Percentiles rank a stretch among this genome's conserved stretches.
Conservation (phyloP, 2,329 filamentous ascomycete genomes). For the Aureobasidium vineae region DNA sequence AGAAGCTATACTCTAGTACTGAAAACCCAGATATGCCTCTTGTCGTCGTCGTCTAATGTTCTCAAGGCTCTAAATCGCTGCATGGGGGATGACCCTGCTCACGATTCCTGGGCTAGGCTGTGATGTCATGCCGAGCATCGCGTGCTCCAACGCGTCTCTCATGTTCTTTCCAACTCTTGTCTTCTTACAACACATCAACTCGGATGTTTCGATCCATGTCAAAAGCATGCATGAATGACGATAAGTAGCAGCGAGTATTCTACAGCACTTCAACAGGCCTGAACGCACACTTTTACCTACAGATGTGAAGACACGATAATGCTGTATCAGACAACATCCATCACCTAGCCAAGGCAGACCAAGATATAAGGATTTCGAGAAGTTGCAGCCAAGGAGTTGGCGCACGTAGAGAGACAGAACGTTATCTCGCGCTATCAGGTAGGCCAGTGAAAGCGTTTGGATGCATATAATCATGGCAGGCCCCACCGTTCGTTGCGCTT, state of each 20-base stretch:
- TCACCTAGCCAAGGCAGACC: background rate
- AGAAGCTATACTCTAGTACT: too few relatives aligned
- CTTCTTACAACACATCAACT: background rate
- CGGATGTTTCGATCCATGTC: too few relatives aligned
- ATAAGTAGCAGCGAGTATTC: background rate
- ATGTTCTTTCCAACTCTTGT: background rate
- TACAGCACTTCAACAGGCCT: background rate
- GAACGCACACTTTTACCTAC: too few relatives aligned
- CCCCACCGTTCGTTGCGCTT: background rate
- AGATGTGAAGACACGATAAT: background rate
- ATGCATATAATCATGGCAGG: background rate
- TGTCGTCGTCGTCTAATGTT: too few relatives aligned
- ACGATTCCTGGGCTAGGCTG: background rate
- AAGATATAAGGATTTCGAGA: conserved; percentile 1
- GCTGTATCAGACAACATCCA: background rate
- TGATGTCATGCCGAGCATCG: conserved; percentile 11
- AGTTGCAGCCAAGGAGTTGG: conserved; percentile 1
- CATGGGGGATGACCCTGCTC: background rate
- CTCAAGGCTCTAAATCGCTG: too few relatives aligned
- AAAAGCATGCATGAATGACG: rapidly evolving
- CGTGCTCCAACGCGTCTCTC: conserved; percentile 1
- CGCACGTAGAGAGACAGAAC: background rate
- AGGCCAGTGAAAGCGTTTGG: background rate
- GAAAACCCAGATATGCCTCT: too few relatives aligned
- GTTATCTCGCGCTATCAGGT: background rate